Base-by-base conservation (phyloP, 2,329 filamentous ascomycete genomes). In the Fusarium acutatum region DNA sequence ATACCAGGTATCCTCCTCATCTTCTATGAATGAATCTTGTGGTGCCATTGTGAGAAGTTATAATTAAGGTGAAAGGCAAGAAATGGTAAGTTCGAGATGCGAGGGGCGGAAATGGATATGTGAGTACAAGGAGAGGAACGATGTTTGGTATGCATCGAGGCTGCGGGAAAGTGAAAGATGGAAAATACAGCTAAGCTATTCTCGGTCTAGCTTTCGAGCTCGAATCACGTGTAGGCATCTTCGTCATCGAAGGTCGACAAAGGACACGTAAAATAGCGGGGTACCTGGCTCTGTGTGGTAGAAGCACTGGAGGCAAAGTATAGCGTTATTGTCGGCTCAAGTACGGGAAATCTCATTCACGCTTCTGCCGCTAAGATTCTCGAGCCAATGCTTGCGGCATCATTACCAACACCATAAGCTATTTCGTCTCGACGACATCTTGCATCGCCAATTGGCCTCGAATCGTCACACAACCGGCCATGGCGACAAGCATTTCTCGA, bases 1-100 rank as follows among this genome's bases (percentile, higher is more conserved):
- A 77, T 86, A 93, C 91, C 90, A 93, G 73, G 87, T 88, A 78
- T 93, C 90, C 78, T 92, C 91, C 80, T 92, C 91, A 79, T 93
- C 91, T 75, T 93, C 91, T 81, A 93, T 89, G 81, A 92, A 92
- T 75, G 87, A 89, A 80, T 93, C 91, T 84, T 92, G 89, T 64
- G 90, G 90, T 63, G 90, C 89, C 90, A 92, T 92, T 70, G 73
- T 84, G 80, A 74, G 44, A 67, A 60, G 75, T 38, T 73, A 69
- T 70, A 69, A 75, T 75, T 75, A 70, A 65, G 66, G 60, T 54
- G 63, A 67, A 66, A 50, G 63, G 57, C 67, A 73, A 70, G 73
- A 65, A 70, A 64, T 66, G 64, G 37, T 58, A 70, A 61, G 70
- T 60, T 70, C 44, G 64, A 67, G 71, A 65, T 77, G 41, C 64